These are phyloP conservation scores for Penicillium sp. DNA, from an alignment of 2,329 filamentous ascomycete genomes.

Conservation along the genomic window DNA sequence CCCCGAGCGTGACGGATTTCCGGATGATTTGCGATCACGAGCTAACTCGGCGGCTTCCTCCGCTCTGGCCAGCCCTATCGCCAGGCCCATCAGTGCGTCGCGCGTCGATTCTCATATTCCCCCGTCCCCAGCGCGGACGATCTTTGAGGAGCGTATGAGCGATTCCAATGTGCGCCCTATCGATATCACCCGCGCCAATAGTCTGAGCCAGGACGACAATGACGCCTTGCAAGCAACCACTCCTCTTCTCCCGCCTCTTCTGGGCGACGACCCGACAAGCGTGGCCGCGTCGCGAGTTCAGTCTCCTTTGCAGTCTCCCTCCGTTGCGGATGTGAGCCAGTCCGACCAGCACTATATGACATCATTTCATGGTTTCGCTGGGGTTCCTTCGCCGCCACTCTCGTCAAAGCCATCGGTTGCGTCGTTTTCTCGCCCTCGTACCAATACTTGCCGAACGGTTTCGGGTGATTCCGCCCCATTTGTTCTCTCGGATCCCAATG, in stretches of 20 bases:
- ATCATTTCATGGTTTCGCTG: constrained; percentile 48
- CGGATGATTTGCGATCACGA: constrained; percentile 39
- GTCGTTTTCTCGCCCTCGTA: constrained; percentile 62
- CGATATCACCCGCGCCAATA: constrained; percentile 55
- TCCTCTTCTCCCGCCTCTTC: constrained; percentile 77
- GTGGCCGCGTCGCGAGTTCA: constrained; percentile 58
- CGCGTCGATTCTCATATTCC: constrained; percentile 55
- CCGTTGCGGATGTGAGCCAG: constrained; percentile 61
- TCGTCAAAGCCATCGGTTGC: constrained; percentile 74
- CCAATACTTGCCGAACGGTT: constrained; percentile 42
- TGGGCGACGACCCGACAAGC: constrained; percentile 57
- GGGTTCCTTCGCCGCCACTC: constrained; percentile 66
- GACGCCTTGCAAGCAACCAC: constrained; percentile 70
- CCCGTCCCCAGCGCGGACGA: constrained; percentile 62
- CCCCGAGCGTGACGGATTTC: constrained; percentile 28
- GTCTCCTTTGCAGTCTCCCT: constrained; percentile 84
- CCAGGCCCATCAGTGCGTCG: constrained; percentile 26
- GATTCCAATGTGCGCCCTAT: constrained; percentile 52
- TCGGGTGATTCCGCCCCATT: constrained; percentile 57
- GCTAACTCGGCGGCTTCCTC: constrained; percentile 43
- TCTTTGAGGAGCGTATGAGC: constrained; percentile 55
- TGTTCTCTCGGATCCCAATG: constrained; percentile 62
- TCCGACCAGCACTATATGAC: constrained; percentile 45
- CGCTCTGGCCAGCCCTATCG: constrained; percentile 36
- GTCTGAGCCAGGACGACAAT: constrained; percentile 49